Evolutionary conservation across 352 stramenopile species (phyloP).

Genomic region (Lagenidium sp.): DNA sequence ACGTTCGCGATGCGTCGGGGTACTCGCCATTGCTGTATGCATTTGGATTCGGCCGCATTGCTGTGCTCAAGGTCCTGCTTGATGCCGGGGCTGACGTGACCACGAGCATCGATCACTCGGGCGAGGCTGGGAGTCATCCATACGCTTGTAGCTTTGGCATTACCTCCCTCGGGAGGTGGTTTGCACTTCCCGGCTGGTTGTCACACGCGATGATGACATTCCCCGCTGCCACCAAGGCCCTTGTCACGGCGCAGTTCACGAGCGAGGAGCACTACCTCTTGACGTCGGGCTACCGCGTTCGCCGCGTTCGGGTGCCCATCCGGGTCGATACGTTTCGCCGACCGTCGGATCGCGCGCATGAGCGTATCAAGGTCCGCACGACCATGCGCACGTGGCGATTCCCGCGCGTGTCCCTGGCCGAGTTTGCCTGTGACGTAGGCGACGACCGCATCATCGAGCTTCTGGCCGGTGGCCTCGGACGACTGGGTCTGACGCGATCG

Average conservation of each 20-base stretch:
- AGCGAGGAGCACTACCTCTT: slow-evolving; percentile 27
- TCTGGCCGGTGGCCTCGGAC: slow-evolving; percentile 1
- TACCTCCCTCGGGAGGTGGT: slow-evolving; percentile 32
- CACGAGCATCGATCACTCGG: slow-evolving; percentile 30
- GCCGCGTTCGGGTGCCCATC: neutral
- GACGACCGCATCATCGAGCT: slow-evolving; percentile 9
- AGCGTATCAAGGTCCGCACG: slow-evolving; percentile 2
- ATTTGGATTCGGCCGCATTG: slow-evolving; percentile 35
- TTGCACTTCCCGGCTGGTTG: slow-evolving; percentile 55
- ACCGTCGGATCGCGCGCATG: neutral
- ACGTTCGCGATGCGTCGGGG: slow-evolving; percentile 24
- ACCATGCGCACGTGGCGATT: slow-evolving; percentile 17
- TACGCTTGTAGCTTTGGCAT: slow-evolving; percentile 41
- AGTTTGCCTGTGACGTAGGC: slow-evolving; percentile 16
- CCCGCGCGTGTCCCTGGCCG: slow-evolving; percentile 11
- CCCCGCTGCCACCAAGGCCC: slow-evolving; percentile 14
- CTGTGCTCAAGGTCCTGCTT: slow-evolving; percentile 18
- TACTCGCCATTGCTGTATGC: slow-evolving; percentile 50
- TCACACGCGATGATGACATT: slow-evolving; percentile 20
- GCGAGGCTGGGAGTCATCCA: slow-evolving; percentile 28
- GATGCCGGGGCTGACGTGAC: slow-evolving; percentile 22
- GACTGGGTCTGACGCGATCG: no score
- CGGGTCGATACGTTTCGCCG: neutral
- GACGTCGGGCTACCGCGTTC: slow-evolving; percentile 30
- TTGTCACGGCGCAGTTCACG: slow-evolving; percentile 12